phyloP scores from a whole-genome alignment of 169 alveolate genomes.

The Cryptosporidium canis region DNA sequence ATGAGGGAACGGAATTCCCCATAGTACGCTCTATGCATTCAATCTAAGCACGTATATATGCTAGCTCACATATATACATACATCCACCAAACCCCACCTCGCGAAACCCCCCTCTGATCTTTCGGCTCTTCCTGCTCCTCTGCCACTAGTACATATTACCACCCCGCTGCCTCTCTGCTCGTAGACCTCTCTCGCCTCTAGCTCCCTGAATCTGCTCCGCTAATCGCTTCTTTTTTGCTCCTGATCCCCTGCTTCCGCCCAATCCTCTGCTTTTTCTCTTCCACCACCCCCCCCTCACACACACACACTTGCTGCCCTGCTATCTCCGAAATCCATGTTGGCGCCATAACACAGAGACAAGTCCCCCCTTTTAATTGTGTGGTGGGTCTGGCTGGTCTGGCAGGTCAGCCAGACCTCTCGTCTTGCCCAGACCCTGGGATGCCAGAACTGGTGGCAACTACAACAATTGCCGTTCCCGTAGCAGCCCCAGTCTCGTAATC shows the following conservation, averaged over 20 bases:
- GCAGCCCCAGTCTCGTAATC: too few relatives aligned
- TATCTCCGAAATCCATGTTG: background rate
- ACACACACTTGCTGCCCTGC: background rate
- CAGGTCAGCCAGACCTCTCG: too few relatives aligned
- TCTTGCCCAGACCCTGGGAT: background rate
- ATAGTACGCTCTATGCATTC: background rate
- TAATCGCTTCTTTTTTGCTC: too few relatives aligned
- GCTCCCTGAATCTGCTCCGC: too few relatives aligned
- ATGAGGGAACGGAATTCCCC: constrained; percentile 43
- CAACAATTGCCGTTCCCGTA: too few relatives aligned
- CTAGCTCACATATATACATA: background rate
- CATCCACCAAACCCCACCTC: background rate
- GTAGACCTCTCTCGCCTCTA: background rate
- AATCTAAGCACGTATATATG: background rate
- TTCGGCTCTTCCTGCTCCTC: background rate
- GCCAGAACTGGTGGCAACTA: too few relatives aligned
- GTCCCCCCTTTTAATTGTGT: constrained; percentile 13
- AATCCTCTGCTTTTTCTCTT: background rate
- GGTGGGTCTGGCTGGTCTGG: too few relatives aligned
- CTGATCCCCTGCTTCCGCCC: too few relatives aligned
- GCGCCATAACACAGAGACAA: constrained; percentile 38
- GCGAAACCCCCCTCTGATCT: background rate
- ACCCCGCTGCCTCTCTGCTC: background rate
- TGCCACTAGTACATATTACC: background rate
- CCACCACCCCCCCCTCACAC: background rate